These are phyloP conservation scores for Euphorbia tirucalli DNA, from an alignment of 345 rosid genomes.

Conservation along the genomic window DNA sequence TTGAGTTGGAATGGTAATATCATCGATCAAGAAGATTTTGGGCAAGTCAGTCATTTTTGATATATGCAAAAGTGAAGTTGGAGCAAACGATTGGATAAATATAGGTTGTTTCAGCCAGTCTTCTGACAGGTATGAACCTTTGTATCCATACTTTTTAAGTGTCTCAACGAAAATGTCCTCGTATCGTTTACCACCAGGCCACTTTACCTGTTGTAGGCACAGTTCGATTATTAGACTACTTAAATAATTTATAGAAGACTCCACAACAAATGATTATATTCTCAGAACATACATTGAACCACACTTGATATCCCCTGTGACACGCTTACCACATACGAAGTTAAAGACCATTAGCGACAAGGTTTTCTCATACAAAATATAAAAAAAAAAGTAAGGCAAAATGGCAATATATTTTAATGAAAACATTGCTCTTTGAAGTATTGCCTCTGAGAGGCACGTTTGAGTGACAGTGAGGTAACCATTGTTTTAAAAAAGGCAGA, in stretches of 20 bases:
- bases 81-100: conserved; percentile 94
- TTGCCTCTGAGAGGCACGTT: too few relatives aligned
- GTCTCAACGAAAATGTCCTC: conserved; percentile 77
- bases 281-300: neutral
- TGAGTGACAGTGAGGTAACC: neutral
- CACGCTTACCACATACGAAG: neutral
- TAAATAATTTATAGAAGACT: neutral
- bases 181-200: conserved; percentile 64
- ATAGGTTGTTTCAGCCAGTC: conserved; percentile 80
- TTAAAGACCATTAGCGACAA: neutral
- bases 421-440: too few relatives aligned
- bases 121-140: conserved; percentile 74
- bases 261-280: neutral
- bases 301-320: neutral
- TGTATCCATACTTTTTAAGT: conserved; percentile 75
- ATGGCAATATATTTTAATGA: neutral
- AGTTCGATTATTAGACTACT: conserved; percentile 14
- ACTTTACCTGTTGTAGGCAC: conserved; percentile 58
- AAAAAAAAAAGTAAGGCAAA: neutral
- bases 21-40: conserved; percentile 78
- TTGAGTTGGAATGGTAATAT: conserved; percentile 57
- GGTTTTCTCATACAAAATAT: neutral
- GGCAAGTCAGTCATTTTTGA: conserved; percentile 74
- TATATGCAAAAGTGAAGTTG: conserved; percentile 68
- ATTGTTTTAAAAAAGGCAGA: neutral